A percentile compares a stretch with the other conserved stretches of the same genome.
phyloP scores from a whole-genome alignment of 306 rosid species.

The Malus asiatica region DNA sequence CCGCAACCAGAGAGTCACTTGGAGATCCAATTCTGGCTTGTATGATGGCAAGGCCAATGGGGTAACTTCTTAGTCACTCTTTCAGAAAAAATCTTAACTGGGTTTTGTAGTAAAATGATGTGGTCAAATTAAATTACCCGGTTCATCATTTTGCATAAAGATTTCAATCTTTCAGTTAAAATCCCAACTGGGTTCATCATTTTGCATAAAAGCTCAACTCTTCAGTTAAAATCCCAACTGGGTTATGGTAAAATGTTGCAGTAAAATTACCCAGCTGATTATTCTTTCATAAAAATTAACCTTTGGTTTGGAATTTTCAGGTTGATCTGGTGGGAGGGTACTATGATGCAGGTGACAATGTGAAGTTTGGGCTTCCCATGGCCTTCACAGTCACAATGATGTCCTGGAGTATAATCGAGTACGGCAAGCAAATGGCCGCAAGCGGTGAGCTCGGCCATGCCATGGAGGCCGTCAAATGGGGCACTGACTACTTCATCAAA shows the following conservation, averaged over 20 bases:
- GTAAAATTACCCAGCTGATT: not conserved
- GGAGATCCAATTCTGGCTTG: constrained; percentile 86
- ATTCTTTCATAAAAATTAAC: not conserved
- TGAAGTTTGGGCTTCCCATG: constrained; percentile 94
- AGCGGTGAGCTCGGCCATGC: constrained; percentile 85
- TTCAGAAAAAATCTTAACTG: not conserved
- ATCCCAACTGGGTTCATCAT: no score
- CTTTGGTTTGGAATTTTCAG: constrained; percentile 19
- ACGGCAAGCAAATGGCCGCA: constrained; percentile 69
- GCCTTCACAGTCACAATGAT: constrained; percentile 94
- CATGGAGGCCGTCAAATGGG: constrained; percentile 92
- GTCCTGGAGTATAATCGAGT: constrained; percentile 94
- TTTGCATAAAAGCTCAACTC: not conserved
- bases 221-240: not conserved
- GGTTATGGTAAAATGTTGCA: not conserved
- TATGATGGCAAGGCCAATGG: constrained; percentile 87
- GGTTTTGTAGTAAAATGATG: not conserved
- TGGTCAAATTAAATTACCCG: no score
- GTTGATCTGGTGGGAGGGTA: constrained; percentile 96
- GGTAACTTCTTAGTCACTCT: constrained; percentile 21
- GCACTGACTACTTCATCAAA: constrained; percentile 88
- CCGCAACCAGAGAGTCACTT: constrained; percentile 66
- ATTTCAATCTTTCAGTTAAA: no score
- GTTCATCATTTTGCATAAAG: no score
- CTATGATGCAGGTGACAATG: constrained; percentile 98